Evolutionary conservation across 129 eudicot species (phyloP).

Genomic region (Heracleum sosnowskyi): DNA sequence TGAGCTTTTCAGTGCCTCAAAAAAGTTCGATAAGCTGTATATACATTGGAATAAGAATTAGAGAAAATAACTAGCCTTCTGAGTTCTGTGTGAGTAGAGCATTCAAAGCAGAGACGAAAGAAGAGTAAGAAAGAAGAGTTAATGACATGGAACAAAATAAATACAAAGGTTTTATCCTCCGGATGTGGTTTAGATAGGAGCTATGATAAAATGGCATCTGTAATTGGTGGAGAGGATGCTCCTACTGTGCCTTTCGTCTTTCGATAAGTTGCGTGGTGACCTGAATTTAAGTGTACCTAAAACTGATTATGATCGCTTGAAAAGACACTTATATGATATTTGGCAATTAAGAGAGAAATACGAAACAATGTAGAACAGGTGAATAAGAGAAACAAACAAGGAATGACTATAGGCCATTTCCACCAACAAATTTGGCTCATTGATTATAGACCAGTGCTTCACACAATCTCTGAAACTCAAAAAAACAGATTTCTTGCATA

Average conservation of each 20-base stretch:
- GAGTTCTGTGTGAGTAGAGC: no score
- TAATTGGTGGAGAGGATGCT: conserved; percentile 9
- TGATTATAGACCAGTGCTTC: conserved; percentile 62
- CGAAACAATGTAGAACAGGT: background rate
- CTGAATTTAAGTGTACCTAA: background rate
- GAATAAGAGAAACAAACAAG: background rate
- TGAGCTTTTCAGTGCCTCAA: no score
- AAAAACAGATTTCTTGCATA: conserved; percentile 38
- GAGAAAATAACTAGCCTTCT: no score
- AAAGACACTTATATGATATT: background rate
- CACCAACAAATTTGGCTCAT: conserved; percentile 50
- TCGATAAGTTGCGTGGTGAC: conserved; percentile 5
- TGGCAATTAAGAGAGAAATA: background rate
- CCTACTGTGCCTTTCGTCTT: conserved; percentile 5
- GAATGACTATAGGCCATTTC: conserved; percentile 24
- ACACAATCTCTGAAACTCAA: conserved; percentile 64
- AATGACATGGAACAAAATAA: conserved; percentile 20
- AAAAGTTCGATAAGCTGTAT: no score
- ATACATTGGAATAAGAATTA: no score
- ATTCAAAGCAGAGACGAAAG: no score
- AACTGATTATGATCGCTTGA: background rate
- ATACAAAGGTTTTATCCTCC: conserved; percentile 18
- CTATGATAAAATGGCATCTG: conserved; percentile 6
- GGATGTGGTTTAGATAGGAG: conserved; percentile 7
- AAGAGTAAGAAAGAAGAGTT: no score